phyloP scores from a whole-genome alignment of 1,284 basidiomycete genomes.

The Tilletia caries region DNA sequence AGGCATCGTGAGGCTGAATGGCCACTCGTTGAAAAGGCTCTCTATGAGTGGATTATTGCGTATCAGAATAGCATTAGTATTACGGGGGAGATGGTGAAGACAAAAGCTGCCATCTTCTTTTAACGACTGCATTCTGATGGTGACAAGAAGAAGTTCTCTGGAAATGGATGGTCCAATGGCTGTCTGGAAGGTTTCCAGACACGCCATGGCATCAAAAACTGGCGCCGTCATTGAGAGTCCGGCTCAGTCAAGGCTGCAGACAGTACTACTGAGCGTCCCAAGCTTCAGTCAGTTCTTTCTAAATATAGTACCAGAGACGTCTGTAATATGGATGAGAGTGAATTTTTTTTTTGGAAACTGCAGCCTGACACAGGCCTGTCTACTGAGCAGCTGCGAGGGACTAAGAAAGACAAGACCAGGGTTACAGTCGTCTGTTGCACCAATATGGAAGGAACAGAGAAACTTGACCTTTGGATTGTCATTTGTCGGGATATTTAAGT shows the following conservation, averaged over 20 bases:
- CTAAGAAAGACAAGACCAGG: conserved; percentile 24
- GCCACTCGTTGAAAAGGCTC: neutral
- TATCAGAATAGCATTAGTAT: neutral
- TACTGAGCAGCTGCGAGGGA: conserved; percentile 16
- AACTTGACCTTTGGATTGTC: neutral
- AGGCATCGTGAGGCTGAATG: neutral
- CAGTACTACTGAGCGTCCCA: neutral
- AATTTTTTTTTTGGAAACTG: neutral
- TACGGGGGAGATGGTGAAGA: neutral
- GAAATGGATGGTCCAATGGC: conserved; percentile 6
- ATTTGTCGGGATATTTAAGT: neutral
- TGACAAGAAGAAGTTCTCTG: neutral
- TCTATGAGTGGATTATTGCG: neutral
- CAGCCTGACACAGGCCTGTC: neutral
- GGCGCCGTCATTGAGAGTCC: too few species aligned
- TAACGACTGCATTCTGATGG: neutral
- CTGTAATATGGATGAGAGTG: neutral
- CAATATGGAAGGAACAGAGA: neutral
- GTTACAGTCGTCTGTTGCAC: neutral
- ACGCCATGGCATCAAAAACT: neutral
- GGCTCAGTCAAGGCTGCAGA: too few species aligned
- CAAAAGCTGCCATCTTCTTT: neutral
- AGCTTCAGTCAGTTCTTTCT: neutral
- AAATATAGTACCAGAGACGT: neutral
- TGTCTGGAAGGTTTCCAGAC: neutral